Evolutionary conservation across 225 moss, liverwort and hornwort genomes (phyloP).

Genomic region (Pleurozium schreberi): DNA sequence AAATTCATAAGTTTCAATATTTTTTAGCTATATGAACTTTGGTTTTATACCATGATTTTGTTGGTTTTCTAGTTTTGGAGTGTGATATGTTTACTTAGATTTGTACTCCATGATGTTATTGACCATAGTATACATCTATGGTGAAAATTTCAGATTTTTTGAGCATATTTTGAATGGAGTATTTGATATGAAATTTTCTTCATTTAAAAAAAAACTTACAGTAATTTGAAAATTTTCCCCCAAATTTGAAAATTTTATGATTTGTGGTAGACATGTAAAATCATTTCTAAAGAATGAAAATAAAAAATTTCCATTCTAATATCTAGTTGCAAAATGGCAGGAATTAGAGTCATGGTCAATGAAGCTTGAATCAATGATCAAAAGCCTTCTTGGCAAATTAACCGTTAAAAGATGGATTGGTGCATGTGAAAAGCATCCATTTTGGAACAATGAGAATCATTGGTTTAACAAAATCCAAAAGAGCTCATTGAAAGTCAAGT

Average conservation of each 20-base stretch:
- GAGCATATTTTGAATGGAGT: background rate
- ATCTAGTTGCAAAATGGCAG: background rate
- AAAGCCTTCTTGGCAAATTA: no score
- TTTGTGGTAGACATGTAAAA: background rate
- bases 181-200: background rate
- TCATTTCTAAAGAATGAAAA: background rate
- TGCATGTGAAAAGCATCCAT: no score
- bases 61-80: background rate
- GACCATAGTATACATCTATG: background rate
- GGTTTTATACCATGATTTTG: background rate
- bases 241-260: background rate
- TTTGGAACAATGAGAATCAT: no score
- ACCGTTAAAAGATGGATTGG: no score
- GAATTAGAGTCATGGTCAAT: rapidly evolving
- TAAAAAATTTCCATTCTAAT: background rate
- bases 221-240: background rate
- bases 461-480: no score
- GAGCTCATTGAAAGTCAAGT: no score
- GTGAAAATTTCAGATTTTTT: background rate
- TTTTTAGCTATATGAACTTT: background rate
- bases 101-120: background rate
- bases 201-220: background rate
- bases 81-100: rapidly evolving
- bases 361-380: background rate
- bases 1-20: background rate